Evolutionary conservation across 495 filamentous ascomycete species (phyloP), one percentile per base, ranked within the genome.

Genomic region (Xylaria venustula): DNA sequence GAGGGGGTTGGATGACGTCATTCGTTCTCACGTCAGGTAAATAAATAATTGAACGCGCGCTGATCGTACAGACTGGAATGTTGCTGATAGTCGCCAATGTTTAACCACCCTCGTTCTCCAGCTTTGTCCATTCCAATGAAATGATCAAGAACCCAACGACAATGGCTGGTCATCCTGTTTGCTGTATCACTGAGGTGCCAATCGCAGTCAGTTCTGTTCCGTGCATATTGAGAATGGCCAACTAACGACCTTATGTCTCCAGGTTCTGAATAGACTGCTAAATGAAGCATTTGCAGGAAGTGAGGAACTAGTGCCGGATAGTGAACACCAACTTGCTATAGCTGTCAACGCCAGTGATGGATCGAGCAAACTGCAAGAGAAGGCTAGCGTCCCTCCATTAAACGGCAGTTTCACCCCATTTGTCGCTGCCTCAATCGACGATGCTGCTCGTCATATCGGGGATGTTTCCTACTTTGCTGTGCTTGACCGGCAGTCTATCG

Each of bases 121-220:
- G n/a, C n/a, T n/a, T n/a, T n/a, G n/a, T n/a, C n/a, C n/a, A n/a
- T n/a, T n/a, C n/a, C n/a, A n/a, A n/a, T n/a, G n/a, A n/a, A n/a
- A n/a, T n/a, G n/a, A n/a, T n/a, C n/a, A n/a, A n/a, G 41, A 47
- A 47, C 22, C 19, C 12, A 47, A 9, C 25, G 46, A 48, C 49
- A 9, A 64, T 64, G 56, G 17, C 32, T 46, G n/a, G 44, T 12
- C 55, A 60, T 36, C 56, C 45, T 45, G 62, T 60, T 1, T 64
- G 50, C 23, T 64, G 62, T 28, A 64, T 41, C 25, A 56, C 56
- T 6, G 15, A 55, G n/a, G 7, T 64, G 19, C 45, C 56, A 15
- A 19, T 51, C 25, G 7, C 34, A 7, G 62, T 64, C 14, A 56
- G 62, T 34, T 48, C 42, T 20, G 20, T 28, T 25, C n/a, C 20